Evolutionary conservation across 768 basidiomycete genomes (phyloP).

Genomic region (Psilocybe sp.): DNA sequence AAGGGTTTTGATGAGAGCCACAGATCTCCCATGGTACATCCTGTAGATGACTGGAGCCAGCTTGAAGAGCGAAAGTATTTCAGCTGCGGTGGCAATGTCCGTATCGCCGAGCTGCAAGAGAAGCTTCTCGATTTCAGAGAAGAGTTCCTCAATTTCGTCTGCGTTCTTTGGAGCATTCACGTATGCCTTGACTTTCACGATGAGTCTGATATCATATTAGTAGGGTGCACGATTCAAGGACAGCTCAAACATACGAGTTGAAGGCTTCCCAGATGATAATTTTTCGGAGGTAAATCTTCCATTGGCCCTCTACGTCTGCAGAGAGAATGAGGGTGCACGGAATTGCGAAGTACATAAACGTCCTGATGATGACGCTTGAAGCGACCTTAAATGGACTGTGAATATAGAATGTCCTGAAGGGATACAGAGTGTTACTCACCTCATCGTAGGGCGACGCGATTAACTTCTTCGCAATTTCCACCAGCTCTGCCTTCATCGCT

Average conservation of each 20-base stretch:
- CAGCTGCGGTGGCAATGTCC: neutral
- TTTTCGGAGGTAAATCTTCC: no score
- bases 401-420: no score
- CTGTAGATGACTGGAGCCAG: constrained; percentile 2
- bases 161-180: neutral
- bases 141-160: neutral
- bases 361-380: no score
- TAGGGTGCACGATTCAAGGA: no score
- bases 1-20: constrained; percentile 1
- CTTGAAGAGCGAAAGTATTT: constrained; percentile 6
- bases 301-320: no score
- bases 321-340: no score
- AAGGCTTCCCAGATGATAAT: neutral
- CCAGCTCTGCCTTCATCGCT: neutral
- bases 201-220: neutral
- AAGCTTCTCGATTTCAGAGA: neutral
- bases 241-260: neutral
- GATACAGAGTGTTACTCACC: neutral
- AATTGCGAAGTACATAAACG: no score
- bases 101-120: constrained; percentile 1
- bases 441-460: neutral
- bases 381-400: no score
- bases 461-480: neutral
- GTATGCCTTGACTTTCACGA: constrained; percentile 1
- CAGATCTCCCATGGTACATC: constrained; percentile 5